Conservation (phyloP, 2,329 filamentous ascomycete species). For the Colletotrichum sp. region DNA sequence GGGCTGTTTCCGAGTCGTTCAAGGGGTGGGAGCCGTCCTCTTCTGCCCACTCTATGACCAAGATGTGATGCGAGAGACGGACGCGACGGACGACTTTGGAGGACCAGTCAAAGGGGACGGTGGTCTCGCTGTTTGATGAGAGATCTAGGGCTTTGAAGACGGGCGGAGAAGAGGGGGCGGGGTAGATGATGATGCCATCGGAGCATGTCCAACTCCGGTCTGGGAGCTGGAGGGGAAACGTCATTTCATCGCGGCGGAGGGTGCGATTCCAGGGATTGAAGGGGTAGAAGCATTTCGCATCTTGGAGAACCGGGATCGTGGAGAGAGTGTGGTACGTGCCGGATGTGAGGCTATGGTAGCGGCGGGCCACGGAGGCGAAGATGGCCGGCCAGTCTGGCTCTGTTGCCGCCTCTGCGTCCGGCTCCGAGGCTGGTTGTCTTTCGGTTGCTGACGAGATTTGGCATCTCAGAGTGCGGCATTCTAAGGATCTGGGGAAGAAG, state of each 20-base stretch:
- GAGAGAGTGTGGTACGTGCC: slow-evolving; percentile 8
- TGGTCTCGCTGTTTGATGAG: slow-evolving; percentile 42
- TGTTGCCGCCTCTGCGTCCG: slow-evolving; percentile 8
- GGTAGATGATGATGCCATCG: slow-evolving; percentile 61
- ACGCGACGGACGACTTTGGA: slow-evolving; percentile 59
- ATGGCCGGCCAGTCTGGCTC: slow-evolving; percentile 41
- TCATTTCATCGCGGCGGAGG: slow-evolving; percentile 44
- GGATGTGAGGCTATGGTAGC: slow-evolving; percentile 57
- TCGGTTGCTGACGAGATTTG: slow-evolving; percentile 7
- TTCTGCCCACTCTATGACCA: slow-evolving; percentile 71
- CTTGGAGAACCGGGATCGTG: slow-evolving; percentile 23
- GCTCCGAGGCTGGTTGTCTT: neutral
- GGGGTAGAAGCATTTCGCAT: slow-evolving; percentile 31
- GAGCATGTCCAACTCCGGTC: slow-evolving; percentile 61
- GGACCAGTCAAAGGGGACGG: slow-evolving; percentile 55
- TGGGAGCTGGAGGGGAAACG: slow-evolving; percentile 46
- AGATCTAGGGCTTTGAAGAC: slow-evolving; percentile 57
- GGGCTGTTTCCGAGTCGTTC: slow-evolving; percentile 54
- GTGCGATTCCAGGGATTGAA: slow-evolving; percentile 51
- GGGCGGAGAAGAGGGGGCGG: slow-evolving; percentile 26
- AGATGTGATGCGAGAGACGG: slow-evolving; percentile 55
- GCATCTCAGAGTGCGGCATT: slow-evolving; percentile 47
- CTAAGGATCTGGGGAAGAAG: slow-evolving; percentile 58
- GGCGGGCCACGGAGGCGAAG: slow-evolving; percentile 55
- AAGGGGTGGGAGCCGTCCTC: slow-evolving; percentile 53